Base-by-base conservation (phyloP, 2,329 filamentous ascomycete species). In the Aspergillus eucalypticola region DNA sequence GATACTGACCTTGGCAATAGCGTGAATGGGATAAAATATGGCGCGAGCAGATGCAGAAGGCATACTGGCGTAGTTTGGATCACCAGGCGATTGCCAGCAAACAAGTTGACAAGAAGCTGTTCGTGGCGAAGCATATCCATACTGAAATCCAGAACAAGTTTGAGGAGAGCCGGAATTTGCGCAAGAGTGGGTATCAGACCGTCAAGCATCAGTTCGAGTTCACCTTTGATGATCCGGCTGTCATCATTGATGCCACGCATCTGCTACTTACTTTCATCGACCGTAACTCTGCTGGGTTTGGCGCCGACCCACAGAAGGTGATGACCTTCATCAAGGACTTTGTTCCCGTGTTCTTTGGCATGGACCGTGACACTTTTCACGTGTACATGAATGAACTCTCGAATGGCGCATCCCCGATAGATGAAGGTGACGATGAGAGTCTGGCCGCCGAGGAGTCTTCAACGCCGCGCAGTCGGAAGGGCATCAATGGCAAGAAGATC, bases 21-120 rank as follows among this genome's bases (percentile, higher is more conserved):
- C 91, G 95, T 32, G 96, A 99, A 74, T 99, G 95, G 95, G 93
- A 98, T 76, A 97, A 97, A 78, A 92, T 99, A 7, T 99, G 95
- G 95, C 92, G 95, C 64, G 89, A 92, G 53, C 95, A 98, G 79
- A 98, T 94, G 23, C 90, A 96, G 72, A 89, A 90, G 70, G 94
- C 96, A 81, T 96, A 97, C 77, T 91, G 96, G 79, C 96, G 92
- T 80, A 96, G 92, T 75, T 86, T 99, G 55, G 95, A 99, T 71
- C 95, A 99, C 72, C 96, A 98, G 84, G 92, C 92, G 19, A 92
- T 96, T 61, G 88, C 92, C 56, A 90, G 92, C 70, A 96, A 95
- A 79, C 86, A 88, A 64, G 88, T 85, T 39, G 95, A 99, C 78
- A 98, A 98, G 84, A 90, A 92, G 67, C 89, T 91, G 66, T 90